Evolutionary conservation across 2,329 filamentous ascomycete species (phyloP).

Genomic region (Talaromyces sp.): DNA sequence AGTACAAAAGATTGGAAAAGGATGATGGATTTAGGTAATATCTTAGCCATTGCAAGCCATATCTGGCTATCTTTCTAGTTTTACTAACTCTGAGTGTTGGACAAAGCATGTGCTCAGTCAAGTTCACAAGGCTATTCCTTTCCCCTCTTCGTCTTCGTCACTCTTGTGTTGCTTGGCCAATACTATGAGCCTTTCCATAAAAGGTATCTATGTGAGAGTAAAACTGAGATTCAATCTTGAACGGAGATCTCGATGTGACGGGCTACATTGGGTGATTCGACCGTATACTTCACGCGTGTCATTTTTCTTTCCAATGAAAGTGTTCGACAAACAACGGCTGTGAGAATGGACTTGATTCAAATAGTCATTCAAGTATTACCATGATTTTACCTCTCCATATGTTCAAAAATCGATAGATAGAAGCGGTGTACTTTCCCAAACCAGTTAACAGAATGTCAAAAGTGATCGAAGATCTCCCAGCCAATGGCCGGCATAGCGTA

Average conservation of each 20-base stretch:
- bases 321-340: not conserved
- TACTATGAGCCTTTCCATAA: not conserved
- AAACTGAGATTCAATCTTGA: not conserved
- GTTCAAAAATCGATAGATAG: not conserved
- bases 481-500: not conserved
- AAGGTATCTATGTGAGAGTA: not conserved
- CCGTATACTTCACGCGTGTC: not conserved
- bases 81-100: not conserved
- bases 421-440: slow-evolving; percentile 5
- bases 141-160: not conserved
- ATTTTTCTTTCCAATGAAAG: not conserved
- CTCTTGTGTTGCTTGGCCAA: not conserved
- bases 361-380: not conserved
- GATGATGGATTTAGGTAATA: not conserved
- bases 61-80: not conserved
- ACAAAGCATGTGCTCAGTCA: slow-evolving; percentile 1
- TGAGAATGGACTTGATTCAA: too few species aligned
- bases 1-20: too few species aligned
- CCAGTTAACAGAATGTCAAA: not conserved
- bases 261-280: not conserved
- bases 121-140: slow-evolving; percentile 2
- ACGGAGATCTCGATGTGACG: not conserved
- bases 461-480: not conserved
- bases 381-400: not conserved
- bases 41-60: not conserved